Percentiles rank a stretch among this genome's conserved stretches.
Conservation (phyloP, 129 eudicot species). For the Saussurea involucrata region DNA sequence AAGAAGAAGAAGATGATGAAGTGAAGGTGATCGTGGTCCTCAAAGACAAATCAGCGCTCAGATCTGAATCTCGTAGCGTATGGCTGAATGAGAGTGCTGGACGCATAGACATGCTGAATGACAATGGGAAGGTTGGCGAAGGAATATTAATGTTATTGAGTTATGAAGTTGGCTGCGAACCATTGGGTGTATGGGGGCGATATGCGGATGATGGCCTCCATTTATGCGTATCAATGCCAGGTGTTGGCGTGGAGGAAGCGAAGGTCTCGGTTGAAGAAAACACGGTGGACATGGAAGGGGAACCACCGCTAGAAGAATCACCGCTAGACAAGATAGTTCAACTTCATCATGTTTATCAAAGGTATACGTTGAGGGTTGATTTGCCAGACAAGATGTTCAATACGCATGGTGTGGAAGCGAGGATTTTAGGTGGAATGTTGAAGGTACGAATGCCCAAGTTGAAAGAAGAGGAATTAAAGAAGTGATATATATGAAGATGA, state of each 20-base stretch:
- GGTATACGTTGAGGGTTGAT: conserved; percentile 26
- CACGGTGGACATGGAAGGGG: conserved; percentile 34
- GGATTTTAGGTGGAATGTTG: conserved; percentile 46
- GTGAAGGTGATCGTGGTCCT: not conserved
- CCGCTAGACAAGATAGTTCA: no score
- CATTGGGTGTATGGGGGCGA: not conserved
- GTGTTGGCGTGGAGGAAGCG: conserved; percentile 36
- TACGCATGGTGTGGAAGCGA: conserved; percentile 31
- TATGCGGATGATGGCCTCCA: conserved; percentile 18
- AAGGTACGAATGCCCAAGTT: conserved; percentile 35
- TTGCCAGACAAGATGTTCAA: conserved; percentile 36
- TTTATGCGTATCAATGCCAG: conserved; percentile 40
- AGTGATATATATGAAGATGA: no score
- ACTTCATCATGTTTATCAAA: conserved; percentile 3
- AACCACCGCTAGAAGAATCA: conserved; percentile 24
- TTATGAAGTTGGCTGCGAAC: not conserved
- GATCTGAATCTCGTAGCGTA: not conserved
- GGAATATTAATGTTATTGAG: not conserved
- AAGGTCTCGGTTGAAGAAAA: conserved; percentile 42
- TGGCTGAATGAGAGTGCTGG: not conserved
- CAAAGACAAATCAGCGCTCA: not conserved
- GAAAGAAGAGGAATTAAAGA: not conserved
- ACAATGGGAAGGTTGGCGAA: not conserved
- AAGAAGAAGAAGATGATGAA: not conserved
- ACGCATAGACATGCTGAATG: not conserved